These are phyloP conservation scores for Myxozyma nipponensis DNA, from an alignment of 805 yeast species.

Conservation along the genomic window DNA sequence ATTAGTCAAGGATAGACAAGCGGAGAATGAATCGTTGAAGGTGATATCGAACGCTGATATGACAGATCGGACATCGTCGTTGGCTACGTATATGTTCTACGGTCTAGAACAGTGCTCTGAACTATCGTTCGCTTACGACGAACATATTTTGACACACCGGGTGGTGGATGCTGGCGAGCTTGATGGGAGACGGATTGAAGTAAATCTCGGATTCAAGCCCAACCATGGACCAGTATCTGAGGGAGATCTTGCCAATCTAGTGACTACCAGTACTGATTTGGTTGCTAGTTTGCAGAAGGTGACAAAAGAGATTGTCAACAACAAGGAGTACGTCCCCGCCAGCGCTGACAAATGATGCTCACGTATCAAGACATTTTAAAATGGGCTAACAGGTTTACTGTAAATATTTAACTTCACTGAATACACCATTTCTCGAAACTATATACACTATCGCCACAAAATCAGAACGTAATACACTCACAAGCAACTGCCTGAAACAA, in stretches of 20 bases:
- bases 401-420: no score
- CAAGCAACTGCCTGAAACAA: background rate
- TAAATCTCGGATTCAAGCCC: background rate
- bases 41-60: background rate
- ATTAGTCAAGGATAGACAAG: background rate
- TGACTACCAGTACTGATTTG: background rate
- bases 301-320: background rate
- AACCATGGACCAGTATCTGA: background rate
- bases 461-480: no score
- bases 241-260: background rate
- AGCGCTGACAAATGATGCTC: no score
- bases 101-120: slow-evolving; percentile 17
- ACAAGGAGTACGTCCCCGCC: background rate
- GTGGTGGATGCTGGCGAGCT: slow-evolving; percentile 20
- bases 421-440: no score
- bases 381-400: no score
- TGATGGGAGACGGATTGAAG: slow-evolving; percentile 22
- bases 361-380: no score
- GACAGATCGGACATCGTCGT: background rate
- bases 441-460: no score
- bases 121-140: slow-evolving; percentile 10
- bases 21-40: slow-evolving; percentile 1
- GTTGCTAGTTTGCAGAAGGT: background rate
- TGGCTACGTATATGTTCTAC: slow-evolving; percentile 13
- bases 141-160: slow-evolving; percentile 10